Conservation (phyloP, 805 yeast species). For the Metschnikowia reukaufii region DNA sequence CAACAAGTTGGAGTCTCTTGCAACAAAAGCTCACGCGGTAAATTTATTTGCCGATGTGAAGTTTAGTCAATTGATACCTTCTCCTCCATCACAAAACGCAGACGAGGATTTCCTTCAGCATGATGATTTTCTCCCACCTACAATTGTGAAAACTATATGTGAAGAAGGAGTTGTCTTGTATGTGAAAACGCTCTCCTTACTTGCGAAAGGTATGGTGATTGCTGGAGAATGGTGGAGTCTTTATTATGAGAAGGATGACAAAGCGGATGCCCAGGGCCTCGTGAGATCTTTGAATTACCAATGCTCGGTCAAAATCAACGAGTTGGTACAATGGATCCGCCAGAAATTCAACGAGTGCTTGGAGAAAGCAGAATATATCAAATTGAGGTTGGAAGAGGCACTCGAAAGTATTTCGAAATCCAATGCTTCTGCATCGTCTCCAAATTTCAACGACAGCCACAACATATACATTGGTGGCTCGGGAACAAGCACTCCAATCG, state of each 20-base stretch:
- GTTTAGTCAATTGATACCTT: slow-evolving; percentile 78
- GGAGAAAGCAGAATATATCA: slow-evolving; percentile 82
- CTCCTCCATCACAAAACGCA: slow-evolving; percentile 54
- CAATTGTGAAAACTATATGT: slow-evolving; percentile 58
- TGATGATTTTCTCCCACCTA: slow-evolving; percentile 53
- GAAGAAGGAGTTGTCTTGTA: slow-evolving; percentile 87
- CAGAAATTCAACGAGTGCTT: slow-evolving; percentile 84
- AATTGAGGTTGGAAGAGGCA: slow-evolving; percentile 54
- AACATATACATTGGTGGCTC: slow-evolving; percentile 15
- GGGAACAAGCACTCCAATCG: slow-evolving; percentile 5
- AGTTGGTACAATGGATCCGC: slow-evolving; percentile 87
- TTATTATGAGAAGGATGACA: slow-evolving; percentile 23
- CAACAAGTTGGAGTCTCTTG: slow-evolving; percentile 63
- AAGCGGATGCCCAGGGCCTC: slow-evolving; percentile 12
- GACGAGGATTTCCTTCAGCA: slow-evolving; percentile 39
- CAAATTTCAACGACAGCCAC: slow-evolving; percentile 9
- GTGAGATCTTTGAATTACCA: slow-evolving; percentile 21
- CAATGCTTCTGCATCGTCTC: slow-evolving; percentile 2
- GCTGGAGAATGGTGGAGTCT: slow-evolving; percentile 91
- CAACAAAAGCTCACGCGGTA: slow-evolving; percentile 90
- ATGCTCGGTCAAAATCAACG: slow-evolving; percentile 49
- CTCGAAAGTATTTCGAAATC: slow-evolving; percentile 31
- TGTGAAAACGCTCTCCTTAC: slow-evolving; percentile 75
- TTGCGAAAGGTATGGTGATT: slow-evolving; percentile 81
- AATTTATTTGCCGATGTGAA: slow-evolving; percentile 89